A percentile compares a stretch with the other conserved stretches of the same genome.
These are phyloP conservation scores for Helotiales sp. DNA, from an alignment of 2,329 filamentous ascomycete genomes.

Conservation along the genomic window DNA sequence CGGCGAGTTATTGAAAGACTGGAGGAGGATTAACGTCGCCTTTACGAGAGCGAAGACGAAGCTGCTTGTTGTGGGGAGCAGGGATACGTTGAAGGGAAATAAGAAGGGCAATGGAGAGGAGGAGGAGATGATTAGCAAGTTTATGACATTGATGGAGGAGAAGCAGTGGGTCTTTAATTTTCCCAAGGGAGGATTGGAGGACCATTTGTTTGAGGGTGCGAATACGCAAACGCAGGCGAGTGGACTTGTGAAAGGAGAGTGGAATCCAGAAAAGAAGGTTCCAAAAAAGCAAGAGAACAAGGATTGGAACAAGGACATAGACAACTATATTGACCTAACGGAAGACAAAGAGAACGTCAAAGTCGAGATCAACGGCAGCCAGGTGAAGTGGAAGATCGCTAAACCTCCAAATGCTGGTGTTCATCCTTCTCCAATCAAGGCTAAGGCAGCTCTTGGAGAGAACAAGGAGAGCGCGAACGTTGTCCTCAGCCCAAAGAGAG, in stretches of 20 bases:
- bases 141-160: slow-evolving; percentile 75
- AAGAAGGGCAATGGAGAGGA: slow-evolving; percentile 63
- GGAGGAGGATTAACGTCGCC: slow-evolving; percentile 92
- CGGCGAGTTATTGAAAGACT: slow-evolving; percentile 89
- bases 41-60: slow-evolving; percentile 93
- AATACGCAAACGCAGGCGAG: slow-evolving; percentile 54
- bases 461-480: slow-evolving; percentile 12
- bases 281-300: slow-evolving; percentile 3
- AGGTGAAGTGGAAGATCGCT: not conserved
- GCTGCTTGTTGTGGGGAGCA: slow-evolving; percentile 82
- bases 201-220: slow-evolving; percentile 62
- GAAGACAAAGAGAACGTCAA: slow-evolving; percentile 1
- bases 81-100: slow-evolving; percentile 66
- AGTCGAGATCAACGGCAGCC: slow-evolving; percentile 12
- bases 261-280: slow-evolving; percentile 4
- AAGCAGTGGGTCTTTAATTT: slow-evolving; percentile 81
- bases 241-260: not conserved
- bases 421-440: not conserved
- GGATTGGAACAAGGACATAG: too few species aligned
- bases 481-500: not conserved
- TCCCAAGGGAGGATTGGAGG: slow-evolving; percentile 60
- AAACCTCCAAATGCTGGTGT: not conserved
- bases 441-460: slow-evolving; percentile 10
- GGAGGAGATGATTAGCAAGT: slow-evolving; percentile 74
- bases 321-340: too few species aligned